These are phyloP conservation scores for Penicillium sp. DNA, from an alignment of 2,329 filamentous ascomycete species.

Conservation along the genomic window DNA sequence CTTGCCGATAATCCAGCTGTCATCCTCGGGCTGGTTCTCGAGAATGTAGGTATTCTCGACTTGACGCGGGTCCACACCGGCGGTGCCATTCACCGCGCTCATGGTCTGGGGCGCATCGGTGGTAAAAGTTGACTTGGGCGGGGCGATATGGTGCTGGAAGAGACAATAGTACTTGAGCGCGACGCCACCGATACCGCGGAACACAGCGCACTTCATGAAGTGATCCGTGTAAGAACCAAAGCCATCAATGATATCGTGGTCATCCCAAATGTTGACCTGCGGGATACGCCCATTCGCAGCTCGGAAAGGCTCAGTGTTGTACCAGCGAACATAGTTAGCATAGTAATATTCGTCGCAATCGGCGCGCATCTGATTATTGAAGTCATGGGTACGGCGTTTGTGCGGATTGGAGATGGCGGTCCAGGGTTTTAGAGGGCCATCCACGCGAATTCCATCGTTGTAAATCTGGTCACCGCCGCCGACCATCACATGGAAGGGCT, in stretches of 20 bases:
- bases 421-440: slow-evolving; percentile 73
- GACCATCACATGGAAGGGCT: slow-evolving; percentile 70
- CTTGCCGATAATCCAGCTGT: slow-evolving; percentile 77
- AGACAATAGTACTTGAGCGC: slow-evolving; percentile 64
- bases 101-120: slow-evolving; percentile 66
- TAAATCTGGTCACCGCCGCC: slow-evolving; percentile 89
- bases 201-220: slow-evolving; percentile 67
- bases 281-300: slow-evolving; percentile 63
- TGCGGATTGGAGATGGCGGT: slow-evolving; percentile 62
- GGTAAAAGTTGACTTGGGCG: slow-evolving; percentile 82
- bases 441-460: slow-evolving; percentile 77
- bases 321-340: slow-evolving; percentile 66
- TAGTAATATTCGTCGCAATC: slow-evolving; percentile 65
- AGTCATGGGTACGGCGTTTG: slow-evolving; percentile 63
- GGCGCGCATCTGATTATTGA: slow-evolving; percentile 63
- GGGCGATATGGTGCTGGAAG: slow-evolving; percentile 77
- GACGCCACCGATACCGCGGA: slow-evolving; percentile 64
- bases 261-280: slow-evolving; percentile 68
- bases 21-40: slow-evolving; percentile 59
- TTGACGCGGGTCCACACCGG: slow-evolving; percentile 68
- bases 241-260: slow-evolving; percentile 68
- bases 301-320: slow-evolving; percentile 66
- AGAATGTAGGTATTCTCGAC: slow-evolving; percentile 73
- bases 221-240: slow-evolving; percentile 68
- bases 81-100: slow-evolving; percentile 50